phyloP scores from a whole-genome alignment of 2,329 filamentous ascomycete species.

The Penicillium sp. region DNA sequence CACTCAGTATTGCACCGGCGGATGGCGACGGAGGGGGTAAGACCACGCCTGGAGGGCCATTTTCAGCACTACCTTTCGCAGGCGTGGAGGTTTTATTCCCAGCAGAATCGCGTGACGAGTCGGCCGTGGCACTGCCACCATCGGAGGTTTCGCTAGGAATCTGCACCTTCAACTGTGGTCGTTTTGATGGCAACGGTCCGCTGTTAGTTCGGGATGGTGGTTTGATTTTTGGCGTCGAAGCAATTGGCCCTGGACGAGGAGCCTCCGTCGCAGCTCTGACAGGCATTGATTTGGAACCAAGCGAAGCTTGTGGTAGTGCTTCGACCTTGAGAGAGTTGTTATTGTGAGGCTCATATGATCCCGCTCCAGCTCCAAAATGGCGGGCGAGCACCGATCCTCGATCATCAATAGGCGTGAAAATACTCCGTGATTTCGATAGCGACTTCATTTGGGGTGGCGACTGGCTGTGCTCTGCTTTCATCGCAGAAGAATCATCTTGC shows the following conservation, averaged over 20 bases:
- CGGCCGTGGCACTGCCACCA: conserved; percentile 68
- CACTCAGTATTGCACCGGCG: conserved; percentile 78
- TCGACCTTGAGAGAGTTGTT: conserved; percentile 44
- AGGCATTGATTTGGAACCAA: conserved; percentile 60
- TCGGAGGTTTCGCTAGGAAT: conserved; percentile 92
- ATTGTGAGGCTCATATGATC: conserved; percentile 50
- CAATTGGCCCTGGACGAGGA: conserved; percentile 53
- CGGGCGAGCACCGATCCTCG: conserved; percentile 83
- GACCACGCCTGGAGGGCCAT: conserved; percentile 69
- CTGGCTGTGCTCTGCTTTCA: conserved; percentile 43
- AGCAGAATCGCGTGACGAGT: conserved; percentile 64
- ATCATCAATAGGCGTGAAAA: conserved; percentile 96
- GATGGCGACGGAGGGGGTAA: conserved; percentile 92
- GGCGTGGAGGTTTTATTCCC: conserved; percentile 61
- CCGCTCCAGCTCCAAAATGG: conserved; percentile 69
- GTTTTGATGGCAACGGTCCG: conserved; percentile 63
- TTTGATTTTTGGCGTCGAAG: conserved; percentile 67
- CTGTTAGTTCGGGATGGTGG: conserved; percentile 80
- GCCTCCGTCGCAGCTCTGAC: conserved; percentile 52
- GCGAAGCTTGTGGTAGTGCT: conserved; percentile 44
- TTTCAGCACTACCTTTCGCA: conserved; percentile 52
- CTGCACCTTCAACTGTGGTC: conserved; percentile 86
- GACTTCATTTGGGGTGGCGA: conserved; percentile 63
- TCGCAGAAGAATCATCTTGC: conserved; percentile 52
- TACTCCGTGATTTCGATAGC: conserved; percentile 75